These are phyloP conservation scores for Adansonia rubrostipa DNA, from an alignment of 441 rosid species.

Conservation along the genomic window DNA sequence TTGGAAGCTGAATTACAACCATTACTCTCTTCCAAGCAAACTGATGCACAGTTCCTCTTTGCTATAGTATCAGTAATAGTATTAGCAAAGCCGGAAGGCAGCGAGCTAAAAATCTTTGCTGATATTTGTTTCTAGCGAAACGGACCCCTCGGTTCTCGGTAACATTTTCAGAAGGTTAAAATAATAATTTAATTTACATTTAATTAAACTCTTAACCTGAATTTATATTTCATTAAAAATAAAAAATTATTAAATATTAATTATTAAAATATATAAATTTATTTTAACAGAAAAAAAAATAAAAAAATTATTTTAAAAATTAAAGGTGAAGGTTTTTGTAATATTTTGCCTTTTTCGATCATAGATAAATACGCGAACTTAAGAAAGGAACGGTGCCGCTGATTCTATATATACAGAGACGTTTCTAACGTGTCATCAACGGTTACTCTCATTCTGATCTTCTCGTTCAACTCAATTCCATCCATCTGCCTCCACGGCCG, in stretches of 20 bases:
- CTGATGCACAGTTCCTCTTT: background rate
- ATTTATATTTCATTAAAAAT: no score
- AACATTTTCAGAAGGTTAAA: background rate
- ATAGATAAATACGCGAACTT: background rate
- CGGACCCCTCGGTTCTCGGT: background rate
- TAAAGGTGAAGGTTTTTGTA: no score
- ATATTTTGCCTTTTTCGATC: no score
- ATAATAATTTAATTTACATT: no score
- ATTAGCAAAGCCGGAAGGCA: background rate
- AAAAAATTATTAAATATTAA: no score
- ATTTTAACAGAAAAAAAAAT: no score
- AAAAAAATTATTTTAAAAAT: no score
- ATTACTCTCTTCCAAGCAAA: slow-evolving; percentile 28
- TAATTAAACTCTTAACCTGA: no score
- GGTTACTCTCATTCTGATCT: background rate
- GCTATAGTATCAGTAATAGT: background rate
- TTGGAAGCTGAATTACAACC: slow-evolving; percentile 57
- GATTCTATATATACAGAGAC: background rate
- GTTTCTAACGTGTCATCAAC: background rate
- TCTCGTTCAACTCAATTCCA: slow-evolving; percentile 7
- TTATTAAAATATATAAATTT: no score
- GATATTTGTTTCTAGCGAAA: background rate
- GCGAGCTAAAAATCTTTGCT: background rate
- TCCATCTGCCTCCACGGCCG: slow-evolving; percentile 20
- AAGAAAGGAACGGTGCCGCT: background rate